A percentile compares a stretch with the other conserved stretches of the same genome.
Conservation (phyloP, 306 rosid genomes). For the Prunus fruticosa region DNA sequence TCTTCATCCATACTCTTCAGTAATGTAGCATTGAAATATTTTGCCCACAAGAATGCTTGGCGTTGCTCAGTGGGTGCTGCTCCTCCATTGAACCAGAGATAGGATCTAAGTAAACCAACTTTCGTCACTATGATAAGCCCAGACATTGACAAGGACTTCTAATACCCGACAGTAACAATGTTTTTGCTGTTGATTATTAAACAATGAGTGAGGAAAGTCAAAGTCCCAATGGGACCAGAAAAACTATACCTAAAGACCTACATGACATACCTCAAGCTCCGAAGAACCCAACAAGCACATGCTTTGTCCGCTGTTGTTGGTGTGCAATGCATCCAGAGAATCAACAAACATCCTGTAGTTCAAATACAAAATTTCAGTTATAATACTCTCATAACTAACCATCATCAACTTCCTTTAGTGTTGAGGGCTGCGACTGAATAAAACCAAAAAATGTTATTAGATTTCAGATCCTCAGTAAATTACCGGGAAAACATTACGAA, state of each 20-base stretch:
- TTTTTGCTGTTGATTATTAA: conserved; percentile 45
- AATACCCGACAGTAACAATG: conserved; percentile 85
- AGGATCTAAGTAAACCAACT: conserved; percentile 81
- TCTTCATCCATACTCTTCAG: conserved; percentile 95
- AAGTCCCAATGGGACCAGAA: conserved; percentile 16
- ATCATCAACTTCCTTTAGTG: too few relatives aligned
- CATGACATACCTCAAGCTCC: conserved; percentile 61
- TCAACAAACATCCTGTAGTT: conserved; percentile 85
- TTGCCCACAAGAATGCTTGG: conserved; percentile 72
- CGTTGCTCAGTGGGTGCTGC: conserved; percentile 83
- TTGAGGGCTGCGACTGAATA: conserved; percentile 5
- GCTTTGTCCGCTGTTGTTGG: conserved; percentile 38
- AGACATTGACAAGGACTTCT: conserved; percentile 87
- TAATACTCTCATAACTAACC: conserved; percentile 3
- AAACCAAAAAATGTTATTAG: not conserved
- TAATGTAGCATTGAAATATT: conserved; percentile 61
- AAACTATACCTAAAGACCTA: not conserved
- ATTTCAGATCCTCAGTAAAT: conserved; percentile 9
- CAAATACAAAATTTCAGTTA: conserved; percentile 29
- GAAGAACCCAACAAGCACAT: conserved; percentile 74
- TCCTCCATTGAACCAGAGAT: conserved; percentile 66
- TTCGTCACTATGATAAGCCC: conserved; percentile 97
- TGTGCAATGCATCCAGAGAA: conserved; percentile 73
- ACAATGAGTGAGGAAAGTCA: conserved; percentile 19
- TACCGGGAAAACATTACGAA: conserved; percentile 92